Evolutionary conservation across 176 grass and related monocot species (phyloP), one percentile per base, ranked within the genome.

Genomic region (Avena sativa): DNA sequence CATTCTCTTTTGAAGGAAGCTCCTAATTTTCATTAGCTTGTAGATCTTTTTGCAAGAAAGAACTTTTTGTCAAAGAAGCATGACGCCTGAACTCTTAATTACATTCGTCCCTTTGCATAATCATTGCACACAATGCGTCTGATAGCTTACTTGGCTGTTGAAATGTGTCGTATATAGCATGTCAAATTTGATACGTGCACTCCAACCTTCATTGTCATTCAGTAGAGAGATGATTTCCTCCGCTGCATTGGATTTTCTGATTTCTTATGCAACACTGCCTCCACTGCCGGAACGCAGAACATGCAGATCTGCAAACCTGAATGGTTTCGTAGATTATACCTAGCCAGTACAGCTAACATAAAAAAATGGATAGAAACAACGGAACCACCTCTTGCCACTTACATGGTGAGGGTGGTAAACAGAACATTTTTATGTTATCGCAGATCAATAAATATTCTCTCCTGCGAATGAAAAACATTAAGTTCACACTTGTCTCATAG

Each of bases 131-230:
- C 32, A 48, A 72, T 72, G 21, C 4, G 20, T 51, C 58, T n/a
- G 17, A 16, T 12, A 59, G 38, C 53, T 71, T 28, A 20, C 68
- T 84, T 62, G 55, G 38, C 19, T 64, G 3, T 85, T 62, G 19
- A 78, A 28, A 38, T 85, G 53, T 77, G 34, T 78, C n/a, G 13
- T 56, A 69, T 86, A 69, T 86, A 58, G 15, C 32, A 57, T 50
- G 58, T 77, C 28, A 79, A 84, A 59, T 70, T 79, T 59, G 63
- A 70, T 57, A 30, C 4, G 1, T 59, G 75, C 50, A 15, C 19
- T 13, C 14, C 61, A 85, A 85, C 44, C 26, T 76, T 52, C 26
- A 51, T 40, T 19, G 44, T 53, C 59, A 77, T 40, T 40, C 19
- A 85, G 30, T 40, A 85, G 72, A 51, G 61, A 38, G 70, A 67